Evolutionary conservation across 176 grass and related monocot species (phyloP).

Genomic region (Rhynchospora pubera): DNA sequence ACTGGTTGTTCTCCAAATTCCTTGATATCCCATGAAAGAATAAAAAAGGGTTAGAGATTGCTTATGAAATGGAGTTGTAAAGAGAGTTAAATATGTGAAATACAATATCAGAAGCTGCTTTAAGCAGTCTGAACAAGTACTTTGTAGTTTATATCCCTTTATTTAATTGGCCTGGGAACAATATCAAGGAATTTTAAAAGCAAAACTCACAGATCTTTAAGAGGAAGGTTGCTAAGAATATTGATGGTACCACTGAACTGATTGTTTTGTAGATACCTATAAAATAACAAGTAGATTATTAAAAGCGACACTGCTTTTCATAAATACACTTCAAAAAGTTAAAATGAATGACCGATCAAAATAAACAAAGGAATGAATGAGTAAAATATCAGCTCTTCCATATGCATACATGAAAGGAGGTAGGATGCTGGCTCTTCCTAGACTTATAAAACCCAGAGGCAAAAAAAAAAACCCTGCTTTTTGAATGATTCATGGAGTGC

Average conservation of each 20-base stretch:
- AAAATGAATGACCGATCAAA: constrained; percentile 1
- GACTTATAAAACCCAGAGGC: background rate
- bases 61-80: background rate
- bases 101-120: background rate
- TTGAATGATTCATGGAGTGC: background rate
- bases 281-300: constrained; percentile 21
- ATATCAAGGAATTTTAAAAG: constrained; percentile 6
- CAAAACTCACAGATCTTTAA: constrained; percentile 72
- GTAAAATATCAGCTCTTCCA: background rate
- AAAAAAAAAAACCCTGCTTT: background rate
- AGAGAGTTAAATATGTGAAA: background rate
- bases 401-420: background rate
- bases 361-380: background rate
- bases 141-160: background rate
- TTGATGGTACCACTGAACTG: constrained; percentile 64
- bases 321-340: background rate
- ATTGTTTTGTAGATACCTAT: constrained; percentile 82
- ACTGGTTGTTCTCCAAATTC: constrained; percentile 90
- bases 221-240: constrained; percentile 54
- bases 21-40: constrained; percentile 42
- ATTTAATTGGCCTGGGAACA: background rate
- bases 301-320: background rate
- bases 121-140: background rate
- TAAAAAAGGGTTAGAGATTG: constrained; percentile 11
- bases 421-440: background rate